Conservation (phyloP, 2,329 filamentous ascomycete genomes). For the Trichoderma guizhouense region DNA sequence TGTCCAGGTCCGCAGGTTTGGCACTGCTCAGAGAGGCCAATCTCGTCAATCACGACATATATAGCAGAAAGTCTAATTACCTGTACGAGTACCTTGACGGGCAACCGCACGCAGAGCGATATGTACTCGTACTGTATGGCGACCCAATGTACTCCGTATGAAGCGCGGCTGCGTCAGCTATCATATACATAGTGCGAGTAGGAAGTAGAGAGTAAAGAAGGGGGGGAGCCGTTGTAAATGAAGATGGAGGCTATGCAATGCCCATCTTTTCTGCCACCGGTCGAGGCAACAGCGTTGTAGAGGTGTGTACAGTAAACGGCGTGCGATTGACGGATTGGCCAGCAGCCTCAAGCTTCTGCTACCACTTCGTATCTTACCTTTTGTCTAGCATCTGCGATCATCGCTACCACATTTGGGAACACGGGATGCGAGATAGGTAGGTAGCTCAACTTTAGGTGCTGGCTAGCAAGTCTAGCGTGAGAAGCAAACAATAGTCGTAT, state of each 20-base stretch:
- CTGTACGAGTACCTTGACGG: neutral
- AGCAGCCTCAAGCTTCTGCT: neutral
- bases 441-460: neutral
- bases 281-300: neutral
- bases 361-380: neutral
- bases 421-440: neutral
- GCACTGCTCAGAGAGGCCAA: neutral
- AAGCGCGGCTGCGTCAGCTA: neutral
- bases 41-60: constrained; percentile 5
- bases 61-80: constrained; percentile 10
- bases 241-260: neutral
- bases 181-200: neutral
- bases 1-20: neutral
- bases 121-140: neutral
- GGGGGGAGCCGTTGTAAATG: neutral
- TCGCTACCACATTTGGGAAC: neutral
- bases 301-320: neutral
- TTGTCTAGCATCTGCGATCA: neutral
- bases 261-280: neutral
- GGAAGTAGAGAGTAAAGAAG: neutral
- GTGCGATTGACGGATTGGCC: neutral
- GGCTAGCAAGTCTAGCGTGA: neutral
- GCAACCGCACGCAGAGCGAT: neutral
- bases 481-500: neutral
- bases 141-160: neutral